Evolutionary conservation across 805 yeast genomes (phyloP).

Genomic region (Starmera quercuum): DNA sequence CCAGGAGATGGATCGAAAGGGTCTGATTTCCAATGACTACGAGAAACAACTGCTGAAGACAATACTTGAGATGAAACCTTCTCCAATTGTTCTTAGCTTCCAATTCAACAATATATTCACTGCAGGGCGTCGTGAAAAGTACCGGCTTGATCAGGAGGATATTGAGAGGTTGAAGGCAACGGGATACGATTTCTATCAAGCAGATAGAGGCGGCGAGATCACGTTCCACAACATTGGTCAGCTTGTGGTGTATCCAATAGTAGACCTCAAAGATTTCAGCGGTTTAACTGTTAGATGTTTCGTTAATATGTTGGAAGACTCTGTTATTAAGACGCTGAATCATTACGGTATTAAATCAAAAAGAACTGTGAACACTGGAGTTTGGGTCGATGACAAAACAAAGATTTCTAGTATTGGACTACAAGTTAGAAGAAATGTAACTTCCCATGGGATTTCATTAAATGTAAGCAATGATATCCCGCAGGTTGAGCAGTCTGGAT

Average conservation of each 20-base stretch:
- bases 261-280: conserved; percentile 58
- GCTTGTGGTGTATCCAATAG: conserved; percentile 71
- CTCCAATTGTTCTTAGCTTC: conserved; percentile 69
- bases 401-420: conserved; percentile 90
- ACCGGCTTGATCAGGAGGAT: conserved; percentile 29
- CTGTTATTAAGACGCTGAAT: conserved; percentile 41
- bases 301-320: conserved; percentile 53
- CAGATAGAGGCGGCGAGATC: conserved; percentile 90
- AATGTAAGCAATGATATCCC: conserved; percentile 70
- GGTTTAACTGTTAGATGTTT: conserved; percentile 56
- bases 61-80: conserved; percentile 42
- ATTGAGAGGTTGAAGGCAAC: conserved; percentile 20
- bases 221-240: conserved; percentile 98
- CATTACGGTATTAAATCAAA: conserved; percentile 33
- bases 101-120: conserved; percentile 86
- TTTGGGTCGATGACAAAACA: conserved; percentile 54
- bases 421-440: conserved; percentile 73
- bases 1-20: conserved; percentile 29
- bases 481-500: conserved; percentile 50
- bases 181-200: conserved; percentile 63
- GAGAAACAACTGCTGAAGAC: conserved; percentile 38
- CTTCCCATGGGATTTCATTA: conserved; percentile 85
- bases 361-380: conserved; percentile 73
- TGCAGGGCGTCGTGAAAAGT: conserved; percentile 79
- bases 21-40: conserved; percentile 34